These are phyloP conservation scores for Plectosphaerella sp. DNA, from an alignment of 2,329 filamentous ascomycete genomes.

Conservation along the genomic window DNA sequence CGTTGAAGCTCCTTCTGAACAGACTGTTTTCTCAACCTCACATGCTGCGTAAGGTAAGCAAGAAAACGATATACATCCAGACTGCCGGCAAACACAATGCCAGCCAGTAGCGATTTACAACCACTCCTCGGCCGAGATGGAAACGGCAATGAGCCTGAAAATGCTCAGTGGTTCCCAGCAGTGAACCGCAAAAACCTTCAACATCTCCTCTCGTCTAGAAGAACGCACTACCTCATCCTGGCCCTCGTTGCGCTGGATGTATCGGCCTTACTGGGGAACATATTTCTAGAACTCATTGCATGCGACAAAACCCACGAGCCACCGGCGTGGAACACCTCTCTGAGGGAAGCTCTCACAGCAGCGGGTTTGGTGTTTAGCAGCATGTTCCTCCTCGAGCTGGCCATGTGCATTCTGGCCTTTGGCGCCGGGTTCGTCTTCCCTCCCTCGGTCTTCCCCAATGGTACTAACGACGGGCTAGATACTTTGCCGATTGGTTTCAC, in stretches of 20 bases:
- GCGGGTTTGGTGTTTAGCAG: conserved; percentile 56
- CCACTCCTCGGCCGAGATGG: too few species aligned
- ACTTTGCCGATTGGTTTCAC: conserved; percentile 56
- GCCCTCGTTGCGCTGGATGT: conserved; percentile 41
- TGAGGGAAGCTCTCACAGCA: conserved; percentile 37
- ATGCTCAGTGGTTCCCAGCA: too few species aligned
- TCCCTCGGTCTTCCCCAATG: too few species aligned
- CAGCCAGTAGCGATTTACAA: too few species aligned
- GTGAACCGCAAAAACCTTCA: not conserved
- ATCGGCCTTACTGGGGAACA: conserved; percentile 37
- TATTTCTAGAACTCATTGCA: conserved; percentile 43
- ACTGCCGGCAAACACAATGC: too few species aligned
- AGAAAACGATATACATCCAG: too few species aligned
- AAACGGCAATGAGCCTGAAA: too few species aligned
- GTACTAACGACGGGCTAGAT: conserved; percentile 30
- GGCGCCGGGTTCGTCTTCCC: conserved; percentile 44
- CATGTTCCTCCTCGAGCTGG: conserved; percentile 61
- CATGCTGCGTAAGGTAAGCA: too few species aligned
- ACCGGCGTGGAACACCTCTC: conserved; percentile 34
- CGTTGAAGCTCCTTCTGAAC: too few species aligned
- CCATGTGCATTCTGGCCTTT: conserved; percentile 56
- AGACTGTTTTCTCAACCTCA: too few species aligned
- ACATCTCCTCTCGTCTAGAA: conserved; percentile 25
- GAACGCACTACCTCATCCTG: conserved; percentile 41
- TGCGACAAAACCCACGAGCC: conserved; percentile 37